phyloP scores from a whole-genome alignment of 179 eudicot species.

The Camellia oleifera region DNA sequence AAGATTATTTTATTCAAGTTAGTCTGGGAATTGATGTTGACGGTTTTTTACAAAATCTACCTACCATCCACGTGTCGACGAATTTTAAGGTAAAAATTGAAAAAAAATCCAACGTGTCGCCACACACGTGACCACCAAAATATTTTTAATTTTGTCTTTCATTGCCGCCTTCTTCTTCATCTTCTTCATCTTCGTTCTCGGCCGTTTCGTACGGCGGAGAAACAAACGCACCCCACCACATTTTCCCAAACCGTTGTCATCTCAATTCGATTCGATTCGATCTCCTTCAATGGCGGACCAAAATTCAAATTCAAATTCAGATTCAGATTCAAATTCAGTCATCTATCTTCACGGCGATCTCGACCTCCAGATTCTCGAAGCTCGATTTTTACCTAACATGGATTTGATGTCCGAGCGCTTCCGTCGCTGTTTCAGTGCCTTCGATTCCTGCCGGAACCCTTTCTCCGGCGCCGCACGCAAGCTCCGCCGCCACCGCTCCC shows the following conservation, averaged over 20 bases:
- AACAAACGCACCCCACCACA: background rate
- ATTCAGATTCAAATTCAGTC: conserved; percentile 27
- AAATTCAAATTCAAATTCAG: conserved; percentile 30
- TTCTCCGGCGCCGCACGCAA: conserved; percentile 8
- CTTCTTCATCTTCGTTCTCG: background rate
- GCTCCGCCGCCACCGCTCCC: conserved; percentile 24
- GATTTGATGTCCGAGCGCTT: conserved; percentile 59
- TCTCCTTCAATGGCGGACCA: conserved; percentile 21
- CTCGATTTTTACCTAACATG: conserved; percentile 71
- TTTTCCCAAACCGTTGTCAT: background rate
- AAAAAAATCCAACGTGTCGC: too few species aligned
- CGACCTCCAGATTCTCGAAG: conserved; percentile 49
- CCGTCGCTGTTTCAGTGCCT: conserved; percentile 59
- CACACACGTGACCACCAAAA: too few species aligned
- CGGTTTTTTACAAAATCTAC: too few species aligned
- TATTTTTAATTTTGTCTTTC: too few species aligned
- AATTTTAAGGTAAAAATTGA: too few species aligned
- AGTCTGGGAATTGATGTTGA: too few species aligned
- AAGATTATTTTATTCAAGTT: too few species aligned
- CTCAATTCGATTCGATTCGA: background rate
- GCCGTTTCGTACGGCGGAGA: background rate
- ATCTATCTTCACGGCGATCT: conserved; percentile 74
- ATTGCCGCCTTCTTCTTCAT: too few species aligned
- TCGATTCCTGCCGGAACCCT: conserved; percentile 36
- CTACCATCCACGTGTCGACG: too few species aligned